Conservation (phyloP, 2,329 filamentous ascomycete species). For the Fusarium heterosporum region DNA sequence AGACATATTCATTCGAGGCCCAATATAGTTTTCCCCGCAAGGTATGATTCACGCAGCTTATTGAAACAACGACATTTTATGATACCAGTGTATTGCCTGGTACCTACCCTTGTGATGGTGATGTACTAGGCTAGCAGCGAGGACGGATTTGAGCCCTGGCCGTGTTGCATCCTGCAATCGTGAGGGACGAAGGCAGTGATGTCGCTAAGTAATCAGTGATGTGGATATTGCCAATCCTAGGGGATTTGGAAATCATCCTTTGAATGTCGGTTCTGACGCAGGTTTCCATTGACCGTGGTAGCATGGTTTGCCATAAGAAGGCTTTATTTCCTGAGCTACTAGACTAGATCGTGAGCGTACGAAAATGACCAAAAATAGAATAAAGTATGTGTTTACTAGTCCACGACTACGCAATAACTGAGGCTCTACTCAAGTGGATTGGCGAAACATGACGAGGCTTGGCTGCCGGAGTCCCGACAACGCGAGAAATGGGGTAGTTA, state of each 20-base stretch:
- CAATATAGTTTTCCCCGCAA: slow-evolving; percentile 31
- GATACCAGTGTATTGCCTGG: slow-evolving; percentile 43
- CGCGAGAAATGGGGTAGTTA: not conserved
- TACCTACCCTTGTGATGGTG: slow-evolving; percentile 4
- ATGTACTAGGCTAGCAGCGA: not conserved
- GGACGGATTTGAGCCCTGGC: not conserved
- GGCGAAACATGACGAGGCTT: slow-evolving; percentile 7
- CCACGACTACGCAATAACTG: not conserved
- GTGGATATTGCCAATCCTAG: slow-evolving; percentile 3
- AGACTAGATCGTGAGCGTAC: not conserved
- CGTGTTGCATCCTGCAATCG: not conserved
- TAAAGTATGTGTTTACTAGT: not conserved
- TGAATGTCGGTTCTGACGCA: not conserved
- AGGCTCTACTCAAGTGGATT: slow-evolving; percentile 25
- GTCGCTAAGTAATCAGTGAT: not conserved
- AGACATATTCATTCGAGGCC: slow-evolving; percentile 23
- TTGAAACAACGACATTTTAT: slow-evolving; percentile 44
- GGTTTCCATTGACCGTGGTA: not conserved
- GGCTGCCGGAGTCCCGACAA: not conserved
- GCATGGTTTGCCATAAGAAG: not conserved
- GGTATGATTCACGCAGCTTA: slow-evolving; percentile 45
- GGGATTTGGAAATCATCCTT: not conserved
- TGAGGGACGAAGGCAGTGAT: slow-evolving; percentile 4
- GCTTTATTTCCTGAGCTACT: not conserved
- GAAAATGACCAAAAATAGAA: slow-evolving; percentile 22